These are phyloP conservation scores for Diaporthe sp. DNA, from an alignment of 2,329 filamentous ascomycete species.

Conservation along the genomic window DNA sequence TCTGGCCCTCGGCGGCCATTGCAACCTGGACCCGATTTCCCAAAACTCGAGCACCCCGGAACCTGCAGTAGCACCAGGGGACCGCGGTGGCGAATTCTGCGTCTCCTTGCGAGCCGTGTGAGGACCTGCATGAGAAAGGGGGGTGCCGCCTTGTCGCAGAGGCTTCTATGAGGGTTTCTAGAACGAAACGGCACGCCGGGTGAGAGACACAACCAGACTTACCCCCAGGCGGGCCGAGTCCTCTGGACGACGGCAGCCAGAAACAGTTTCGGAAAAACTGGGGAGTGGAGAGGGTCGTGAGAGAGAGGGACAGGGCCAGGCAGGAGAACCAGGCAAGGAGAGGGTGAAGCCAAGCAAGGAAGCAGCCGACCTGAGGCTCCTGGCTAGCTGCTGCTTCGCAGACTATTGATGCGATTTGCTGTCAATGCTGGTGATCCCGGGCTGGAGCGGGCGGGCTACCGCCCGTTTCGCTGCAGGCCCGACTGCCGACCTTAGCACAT, in stretches of 20 bases:
- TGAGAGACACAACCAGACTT: neutral
- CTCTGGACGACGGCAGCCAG: conserved; percentile 10
- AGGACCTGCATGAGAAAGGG: conserved; percentile 26
- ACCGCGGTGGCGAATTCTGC: conserved; percentile 6
- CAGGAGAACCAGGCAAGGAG: neutral
- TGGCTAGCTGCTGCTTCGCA: neutral
- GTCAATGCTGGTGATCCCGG: neutral
- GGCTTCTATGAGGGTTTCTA: conserved; percentile 16
- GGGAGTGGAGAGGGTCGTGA: neutral
- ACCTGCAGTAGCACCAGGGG: conserved; percentile 30
- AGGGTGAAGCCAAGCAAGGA: conserved; percentile 14
- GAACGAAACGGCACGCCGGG: conserved; percentile 6
- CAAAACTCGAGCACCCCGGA: conserved; percentile 25
- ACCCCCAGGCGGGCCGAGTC: conserved; percentile 10
- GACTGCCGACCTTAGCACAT: conserved; percentile 1
- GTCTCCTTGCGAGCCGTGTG: neutral
- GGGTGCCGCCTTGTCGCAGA: conserved; percentile 18
- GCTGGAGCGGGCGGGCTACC: neutral
- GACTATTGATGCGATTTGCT: neutral
- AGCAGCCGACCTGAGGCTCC: neutral
- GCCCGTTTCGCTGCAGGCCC: conserved; percentile 12
- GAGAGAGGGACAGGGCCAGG: neutral
- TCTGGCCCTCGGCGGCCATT: conserved; percentile 16
- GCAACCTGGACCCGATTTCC: conserved; percentile 35
- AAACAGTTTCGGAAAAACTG: conserved; percentile 28